Evolutionary conservation across 352 stramenopile species (phyloP).

Genomic region (Pythium dissimile): DNA sequence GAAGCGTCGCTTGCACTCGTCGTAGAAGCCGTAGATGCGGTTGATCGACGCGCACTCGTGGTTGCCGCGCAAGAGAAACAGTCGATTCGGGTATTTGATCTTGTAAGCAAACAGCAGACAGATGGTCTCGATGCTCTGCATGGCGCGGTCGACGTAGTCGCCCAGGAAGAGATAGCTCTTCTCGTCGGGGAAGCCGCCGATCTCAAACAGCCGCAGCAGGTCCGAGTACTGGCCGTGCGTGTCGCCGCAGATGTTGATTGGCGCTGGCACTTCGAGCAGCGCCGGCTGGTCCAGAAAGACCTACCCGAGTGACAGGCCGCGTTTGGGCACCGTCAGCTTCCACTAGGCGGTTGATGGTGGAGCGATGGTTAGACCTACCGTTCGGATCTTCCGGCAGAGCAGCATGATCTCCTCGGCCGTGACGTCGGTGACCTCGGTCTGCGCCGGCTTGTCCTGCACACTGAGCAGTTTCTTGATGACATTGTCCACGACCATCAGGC

Average conservation of each 20-base stretch:
- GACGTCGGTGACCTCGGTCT: conserved; percentile 78
- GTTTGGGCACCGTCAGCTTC: too few relatives aligned
- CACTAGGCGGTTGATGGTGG: too few relatives aligned
- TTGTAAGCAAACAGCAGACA: conserved; percentile 98
- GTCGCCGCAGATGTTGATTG: conserved; percentile 97
- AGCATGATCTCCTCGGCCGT: conserved; percentile 76
- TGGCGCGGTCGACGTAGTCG: conserved; percentile 95
- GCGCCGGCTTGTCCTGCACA: conserved; percentile 69
- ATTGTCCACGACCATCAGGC: conserved; percentile 52
- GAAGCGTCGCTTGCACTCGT: conserved; percentile 96
- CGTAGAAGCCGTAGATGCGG: conserved; percentile 99
- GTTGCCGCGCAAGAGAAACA: conserved; percentile 98
- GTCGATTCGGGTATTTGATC: conserved; percentile 98
- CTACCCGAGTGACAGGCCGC: conserved; percentile 20
- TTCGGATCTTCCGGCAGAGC: conserved; percentile 72
- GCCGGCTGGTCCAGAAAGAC: conserved; percentile 92
- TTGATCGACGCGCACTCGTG: conserved; percentile 99
- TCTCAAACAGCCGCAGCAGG: conserved; percentile 95
- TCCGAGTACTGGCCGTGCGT: conserved; percentile 99
- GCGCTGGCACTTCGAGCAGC: conserved; percentile 92
- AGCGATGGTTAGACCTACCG: conserved; percentile 26
- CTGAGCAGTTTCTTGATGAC: conserved; percentile 72
- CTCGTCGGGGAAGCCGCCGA: conserved; percentile 88
- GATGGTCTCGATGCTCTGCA: conserved; percentile 97
- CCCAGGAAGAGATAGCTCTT: conserved; percentile 57